A percentile compares a stretch with the other conserved stretches of the same genome.
These are phyloP conservation scores for Rachicladosporium sp. DNA, from an alignment of 2,329 filamentous ascomycete species.

Conservation along the genomic window DNA sequence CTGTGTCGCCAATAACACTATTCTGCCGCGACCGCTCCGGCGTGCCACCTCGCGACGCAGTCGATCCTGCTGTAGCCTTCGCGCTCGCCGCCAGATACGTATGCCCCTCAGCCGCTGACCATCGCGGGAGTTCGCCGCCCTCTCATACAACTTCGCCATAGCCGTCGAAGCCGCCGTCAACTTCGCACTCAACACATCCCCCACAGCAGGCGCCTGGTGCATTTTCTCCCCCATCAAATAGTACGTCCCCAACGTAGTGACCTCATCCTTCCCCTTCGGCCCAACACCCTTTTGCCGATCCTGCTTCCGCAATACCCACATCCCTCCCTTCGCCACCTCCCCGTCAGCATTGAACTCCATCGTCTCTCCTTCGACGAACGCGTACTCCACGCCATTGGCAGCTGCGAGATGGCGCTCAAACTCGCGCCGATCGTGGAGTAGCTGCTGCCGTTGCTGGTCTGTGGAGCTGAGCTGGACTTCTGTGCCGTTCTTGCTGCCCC, in stretches of 20 bases:
- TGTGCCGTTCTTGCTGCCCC: slow-evolving; percentile 47
- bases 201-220: slow-evolving; percentile 49
- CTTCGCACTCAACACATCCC: slow-evolving; percentile 41
- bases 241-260: slow-evolving; percentile 44
- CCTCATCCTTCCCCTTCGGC: slow-evolving; percentile 34
- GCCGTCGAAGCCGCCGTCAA: slow-evolving; percentile 45
- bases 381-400: slow-evolving; percentile 47
- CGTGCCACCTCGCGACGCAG: slow-evolving; percentile 12
- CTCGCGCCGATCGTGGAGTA: slow-evolving; percentile 41
- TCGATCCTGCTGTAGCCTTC: slow-evolving; percentile 17
- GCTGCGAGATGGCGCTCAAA: slow-evolving; percentile 44
- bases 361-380: slow-evolving; percentile 31
- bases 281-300: slow-evolving; percentile 22
- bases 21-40: slow-evolving; percentile 19
- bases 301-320: slow-evolving; percentile 20
- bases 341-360: slow-evolving; percentile 18
- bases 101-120: slow-evolving; percentile 47
- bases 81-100: slow-evolving; percentile 32
- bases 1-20: too few species aligned
- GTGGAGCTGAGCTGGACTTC: slow-evolving; percentile 39
- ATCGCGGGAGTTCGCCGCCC: slow-evolving; percentile 42
- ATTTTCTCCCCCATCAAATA: slow-evolving; percentile 49
- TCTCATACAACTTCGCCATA: slow-evolving; percentile 42
- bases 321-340: slow-evolving; percentile 42
- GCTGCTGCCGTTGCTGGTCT: slow-evolving; percentile 36